Percentiles rank a stretch among this genome's conserved stretches.
Conservation (phyloP, 2,329 filamentous ascomycete genomes). For the Annulohypoxylon truncatum region DNA sequence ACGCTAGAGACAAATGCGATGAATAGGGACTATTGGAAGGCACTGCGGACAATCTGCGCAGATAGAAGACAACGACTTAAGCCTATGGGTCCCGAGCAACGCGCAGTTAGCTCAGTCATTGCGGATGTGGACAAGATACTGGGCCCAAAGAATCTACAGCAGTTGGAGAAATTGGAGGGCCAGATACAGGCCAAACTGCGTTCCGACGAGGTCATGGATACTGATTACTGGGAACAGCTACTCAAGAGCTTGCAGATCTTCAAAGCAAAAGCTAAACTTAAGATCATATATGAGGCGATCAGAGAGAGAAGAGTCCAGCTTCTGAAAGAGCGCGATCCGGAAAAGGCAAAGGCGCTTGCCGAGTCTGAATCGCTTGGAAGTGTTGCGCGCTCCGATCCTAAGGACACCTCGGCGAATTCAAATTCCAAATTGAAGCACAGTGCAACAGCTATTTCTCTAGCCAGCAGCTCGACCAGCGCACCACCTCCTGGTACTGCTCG, state of each 20-base stretch:
- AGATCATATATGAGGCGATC: conserved; percentile 80
- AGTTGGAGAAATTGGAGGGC: conserved; percentile 85
- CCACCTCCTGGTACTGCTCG: conserved; percentile 70
- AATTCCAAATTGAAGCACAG: conserved; percentile 45
- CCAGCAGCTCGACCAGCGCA: conserved; percentile 53
- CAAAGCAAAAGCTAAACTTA: conserved; percentile 90
- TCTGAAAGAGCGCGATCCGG: conserved; percentile 74
- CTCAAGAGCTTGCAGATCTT: conserved; percentile 85
- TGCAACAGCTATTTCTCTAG: conserved; percentile 40
- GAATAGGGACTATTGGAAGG: conserved; percentile 93
- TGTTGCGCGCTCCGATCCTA: conserved; percentile 53
- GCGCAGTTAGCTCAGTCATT: conserved; percentile 83
- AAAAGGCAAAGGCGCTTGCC: conserved; percentile 66
- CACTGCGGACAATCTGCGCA: conserved; percentile 84
- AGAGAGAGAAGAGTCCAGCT: conserved; percentile 74
- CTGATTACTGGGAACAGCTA: conserved; percentile 97
- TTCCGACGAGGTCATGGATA: conserved; percentile 92
- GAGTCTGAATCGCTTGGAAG: conserved; percentile 54
- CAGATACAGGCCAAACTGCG: conserved; percentile 89
- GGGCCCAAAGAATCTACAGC: conserved; percentile 83
- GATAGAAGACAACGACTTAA: conserved; percentile 77
- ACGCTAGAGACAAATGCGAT: conserved; percentile 80
- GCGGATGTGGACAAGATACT: conserved; percentile 90
- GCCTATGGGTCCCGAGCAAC: conserved; percentile 71
- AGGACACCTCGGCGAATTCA: conserved; percentile 37